Evolutionary conservation across 2,329 filamentous ascomycete genomes (phyloP).

Genomic region (Penicillium sp.): DNA sequence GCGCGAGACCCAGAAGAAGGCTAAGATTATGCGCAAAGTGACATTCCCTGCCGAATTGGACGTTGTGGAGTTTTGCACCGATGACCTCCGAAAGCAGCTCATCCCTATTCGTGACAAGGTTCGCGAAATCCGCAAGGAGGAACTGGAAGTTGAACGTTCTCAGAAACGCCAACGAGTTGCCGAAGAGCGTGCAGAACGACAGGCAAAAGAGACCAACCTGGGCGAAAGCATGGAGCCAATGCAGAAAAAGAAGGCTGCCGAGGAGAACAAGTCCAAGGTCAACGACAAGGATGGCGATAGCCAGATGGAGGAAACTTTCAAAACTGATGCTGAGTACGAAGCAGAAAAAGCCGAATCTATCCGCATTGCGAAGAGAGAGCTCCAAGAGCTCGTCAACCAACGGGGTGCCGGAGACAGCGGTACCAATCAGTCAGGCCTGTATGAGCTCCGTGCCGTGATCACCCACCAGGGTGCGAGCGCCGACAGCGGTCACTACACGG

Average conservation of each 20-base stretch:
- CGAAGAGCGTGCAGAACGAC: conserved; percentile 54
- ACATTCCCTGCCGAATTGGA: conserved; percentile 93
- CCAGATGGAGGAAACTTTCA: conserved; percentile 72
- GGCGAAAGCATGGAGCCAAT: conserved; percentile 37
- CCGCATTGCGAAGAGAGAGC: conserved; percentile 79
- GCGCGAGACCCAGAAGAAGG: conserved; percentile 91
- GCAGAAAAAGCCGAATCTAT: conserved; percentile 76
- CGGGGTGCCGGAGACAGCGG: conserved; percentile 73
- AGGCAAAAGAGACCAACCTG: conserved; percentile 37
- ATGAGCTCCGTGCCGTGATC: conserved; percentile 89
- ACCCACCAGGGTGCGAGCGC: conserved; percentile 96
- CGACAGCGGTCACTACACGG: conserved; percentile 96
- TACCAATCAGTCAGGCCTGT: conserved; percentile 89
- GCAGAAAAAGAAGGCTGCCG: conserved; percentile 48
- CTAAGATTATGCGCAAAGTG: conserved; percentile 99
- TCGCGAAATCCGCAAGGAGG: conserved; percentile 89
- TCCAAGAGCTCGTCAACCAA: conserved; percentile 72
- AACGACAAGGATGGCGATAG: conserved; percentile 64
- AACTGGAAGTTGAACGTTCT: conserved; percentile 85
- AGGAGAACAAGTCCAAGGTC: conserved; percentile 50
- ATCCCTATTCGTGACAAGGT: conserved; percentile 95
- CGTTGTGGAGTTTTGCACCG: conserved; percentile 90
- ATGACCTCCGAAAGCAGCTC: conserved; percentile 76
- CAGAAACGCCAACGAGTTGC: conserved; percentile 85
- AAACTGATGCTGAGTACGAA: conserved; percentile 91